phyloP scores from a whole-genome alignment of 495 filamentous ascomycete genomes.

The Immersiella caudata region DNA sequence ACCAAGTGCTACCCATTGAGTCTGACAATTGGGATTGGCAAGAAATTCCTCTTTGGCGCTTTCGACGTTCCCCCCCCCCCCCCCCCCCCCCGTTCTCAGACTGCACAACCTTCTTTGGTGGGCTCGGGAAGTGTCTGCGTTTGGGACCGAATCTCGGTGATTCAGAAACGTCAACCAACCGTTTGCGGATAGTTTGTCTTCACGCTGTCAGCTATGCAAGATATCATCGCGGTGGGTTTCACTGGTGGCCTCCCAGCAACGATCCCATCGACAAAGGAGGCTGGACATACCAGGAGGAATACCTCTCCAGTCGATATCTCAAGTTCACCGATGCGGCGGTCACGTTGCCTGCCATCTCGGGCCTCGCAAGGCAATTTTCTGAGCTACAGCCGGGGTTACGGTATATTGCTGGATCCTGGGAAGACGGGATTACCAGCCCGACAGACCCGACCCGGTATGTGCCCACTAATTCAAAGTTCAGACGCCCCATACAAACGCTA shows the following conservation, averaged over 20 bases:
- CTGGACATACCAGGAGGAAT: conserved; percentile 17
- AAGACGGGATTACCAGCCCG: not conserved
- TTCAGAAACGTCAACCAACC: no score
- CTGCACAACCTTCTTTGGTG: no score
- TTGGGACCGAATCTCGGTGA: no score
- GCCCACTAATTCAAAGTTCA: not conserved
- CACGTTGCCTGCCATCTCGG: conserved; percentile 7
- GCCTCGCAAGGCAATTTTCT: not conserved
- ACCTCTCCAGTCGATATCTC: conserved; percentile 2
- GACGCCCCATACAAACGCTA: no score
- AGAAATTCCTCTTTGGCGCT: no score
- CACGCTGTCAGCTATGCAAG: no score
- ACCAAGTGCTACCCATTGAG: no score
- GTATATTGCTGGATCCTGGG: conserved; percentile 9
- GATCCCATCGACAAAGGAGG: conserved; percentile 8
- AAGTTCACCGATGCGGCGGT: not conserved
- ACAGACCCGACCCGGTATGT: not conserved
- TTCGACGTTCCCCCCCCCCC: no score
- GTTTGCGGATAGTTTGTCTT: no score
- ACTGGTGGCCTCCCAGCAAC: not conserved
- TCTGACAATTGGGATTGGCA: no score
- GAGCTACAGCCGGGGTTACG: not conserved
- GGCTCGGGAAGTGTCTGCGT: no score
- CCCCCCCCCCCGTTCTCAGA: no score
- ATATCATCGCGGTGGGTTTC: conserved; percentile 2